Evolutionary conservation across 768 basidiomycete genomes (phyloP).

Genomic region (Mycena galopus): DNA sequence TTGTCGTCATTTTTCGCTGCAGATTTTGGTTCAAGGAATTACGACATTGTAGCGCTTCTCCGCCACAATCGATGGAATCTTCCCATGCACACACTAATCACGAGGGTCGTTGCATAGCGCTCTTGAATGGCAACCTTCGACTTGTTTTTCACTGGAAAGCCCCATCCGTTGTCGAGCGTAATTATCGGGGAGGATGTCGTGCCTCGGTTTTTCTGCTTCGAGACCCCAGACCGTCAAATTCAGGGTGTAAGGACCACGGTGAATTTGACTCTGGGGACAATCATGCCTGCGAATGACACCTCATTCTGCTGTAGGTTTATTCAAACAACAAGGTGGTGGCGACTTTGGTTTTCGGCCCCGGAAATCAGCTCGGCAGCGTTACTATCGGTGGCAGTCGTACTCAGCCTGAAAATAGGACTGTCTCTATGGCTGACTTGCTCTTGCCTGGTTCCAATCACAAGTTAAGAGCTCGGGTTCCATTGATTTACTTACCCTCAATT

Average conservation of each 20-base stretch:
- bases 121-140: slow-evolving; percentile 58
- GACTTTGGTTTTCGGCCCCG: slow-evolving; percentile 63
- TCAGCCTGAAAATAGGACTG: slow-evolving; percentile 35
- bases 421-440: slow-evolving; percentile 74
- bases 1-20: neutral
- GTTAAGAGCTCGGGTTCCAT: slow-evolving; percentile 50
- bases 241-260: slow-evolving; percentile 65
- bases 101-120: slow-evolving; percentile 5
- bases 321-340: slow-evolving; percentile 65
- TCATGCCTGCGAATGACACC: slow-evolving; percentile 1
- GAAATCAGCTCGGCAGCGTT: slow-evolving; percentile 68
- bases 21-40: neutral
- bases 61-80: slow-evolving; percentile 66
- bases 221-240: slow-evolving; percentile 63
- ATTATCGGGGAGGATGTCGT: slow-evolving; percentile 75
- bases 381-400: slow-evolving; percentile 68
- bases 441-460: slow-evolving; percentile 62
- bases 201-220: slow-evolving; percentile 75
- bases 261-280: slow-evolving; percentile 34
- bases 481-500: slow-evolving; percentile 29
- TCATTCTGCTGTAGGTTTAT: slow-evolving; percentile 51
- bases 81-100: slow-evolving; percentile 56
- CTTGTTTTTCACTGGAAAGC: slow-evolving; percentile 78
- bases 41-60: slow-evolving; percentile 47
- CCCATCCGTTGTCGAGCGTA: slow-evolving; percentile 76